These are phyloP conservation scores for Plasmopara viticola DNA, from an alignment of 352 stramenopile genomes.

Conservation along the genomic window DNA sequence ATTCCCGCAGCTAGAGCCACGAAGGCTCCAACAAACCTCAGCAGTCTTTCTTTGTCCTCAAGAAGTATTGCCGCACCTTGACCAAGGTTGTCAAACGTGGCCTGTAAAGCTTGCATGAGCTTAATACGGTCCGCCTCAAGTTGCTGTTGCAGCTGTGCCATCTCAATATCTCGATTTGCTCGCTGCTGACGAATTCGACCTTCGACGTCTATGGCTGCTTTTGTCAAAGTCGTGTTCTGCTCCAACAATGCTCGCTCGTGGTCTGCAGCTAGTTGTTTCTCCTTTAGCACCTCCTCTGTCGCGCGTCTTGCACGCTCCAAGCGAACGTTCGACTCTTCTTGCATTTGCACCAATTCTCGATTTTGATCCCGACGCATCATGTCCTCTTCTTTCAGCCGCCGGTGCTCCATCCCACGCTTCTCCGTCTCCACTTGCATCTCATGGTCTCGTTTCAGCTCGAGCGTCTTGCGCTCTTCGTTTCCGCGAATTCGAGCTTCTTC, in stretches of 20 bases:
- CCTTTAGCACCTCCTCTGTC: conserved; percentile 55
- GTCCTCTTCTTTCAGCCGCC: too few species aligned
- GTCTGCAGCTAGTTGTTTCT: conserved; percentile 45
- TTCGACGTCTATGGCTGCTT: too few species aligned
- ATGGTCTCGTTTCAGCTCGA: too few species aligned
- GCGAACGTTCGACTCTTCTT: conserved; percentile 53
- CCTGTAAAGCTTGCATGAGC: conserved; percentile 27
- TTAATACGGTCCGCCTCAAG: too few species aligned
- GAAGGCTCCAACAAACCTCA: conserved; percentile 50
- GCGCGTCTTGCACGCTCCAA: conserved; percentile 50
- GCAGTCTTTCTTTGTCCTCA: conserved; percentile 53
- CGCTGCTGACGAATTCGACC: too few species aligned
- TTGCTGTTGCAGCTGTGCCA: too few species aligned
- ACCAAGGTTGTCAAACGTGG: conserved; percentile 66
- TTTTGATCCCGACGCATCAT: conserved; percentile 40
- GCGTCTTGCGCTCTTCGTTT: too few species aligned
- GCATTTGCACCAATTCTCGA: conserved; percentile 47
- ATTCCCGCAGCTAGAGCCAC: conserved; percentile 50
- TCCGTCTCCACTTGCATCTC: too few species aligned
- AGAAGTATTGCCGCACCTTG: conserved; percentile 45
- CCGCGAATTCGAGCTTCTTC: too few species aligned
- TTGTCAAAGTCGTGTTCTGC: conserved; percentile 5
- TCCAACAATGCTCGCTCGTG: conserved; percentile 43
- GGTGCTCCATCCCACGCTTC: too few species aligned
- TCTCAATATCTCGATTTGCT: too few species aligned